These are phyloP conservation scores for Ilex aquifolium DNA, from an alignment of 257 asterid species.

Conservation along the genomic window DNA sequence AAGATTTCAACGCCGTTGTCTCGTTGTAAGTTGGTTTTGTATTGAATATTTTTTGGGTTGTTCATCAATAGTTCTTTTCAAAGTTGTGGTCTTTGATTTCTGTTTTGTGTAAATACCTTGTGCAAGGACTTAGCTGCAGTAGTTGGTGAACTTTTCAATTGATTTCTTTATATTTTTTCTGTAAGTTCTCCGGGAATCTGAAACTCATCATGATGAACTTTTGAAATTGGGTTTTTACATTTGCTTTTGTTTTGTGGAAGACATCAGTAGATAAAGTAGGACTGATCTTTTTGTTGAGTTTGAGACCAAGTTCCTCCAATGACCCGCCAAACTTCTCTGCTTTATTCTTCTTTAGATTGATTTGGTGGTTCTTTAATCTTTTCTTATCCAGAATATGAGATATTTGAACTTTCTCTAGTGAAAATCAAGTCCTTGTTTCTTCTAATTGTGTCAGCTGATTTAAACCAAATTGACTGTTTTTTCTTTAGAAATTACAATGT, in stretches of 20 bases:
- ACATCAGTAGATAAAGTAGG: slow-evolving; percentile 22
- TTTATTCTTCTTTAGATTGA: slow-evolving; percentile 40
- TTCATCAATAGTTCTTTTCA: background rate
- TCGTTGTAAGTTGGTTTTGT: slow-evolving; percentile 31
- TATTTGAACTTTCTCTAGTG: slow-evolving; percentile 24
- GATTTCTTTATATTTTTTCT: slow-evolving; percentile 22
- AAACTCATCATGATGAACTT: slow-evolving; percentile 17
- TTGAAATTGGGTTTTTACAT: slow-evolving; percentile 13
- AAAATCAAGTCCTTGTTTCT: slow-evolving; percentile 2
- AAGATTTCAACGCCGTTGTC: slow-evolving; percentile 76
- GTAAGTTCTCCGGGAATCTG: slow-evolving; percentile 25
- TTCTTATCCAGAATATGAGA: slow-evolving; percentile 2
- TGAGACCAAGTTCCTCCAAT: slow-evolving; percentile 15
- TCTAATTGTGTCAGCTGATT: background rate
- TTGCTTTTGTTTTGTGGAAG: slow-evolving; percentile 53
- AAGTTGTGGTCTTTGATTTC: slow-evolving; percentile 19
- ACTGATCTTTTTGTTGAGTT: slow-evolving; percentile 16
- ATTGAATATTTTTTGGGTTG: background rate
- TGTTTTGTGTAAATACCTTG: background rate
- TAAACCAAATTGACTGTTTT: too few species aligned
- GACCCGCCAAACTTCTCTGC: slow-evolving; percentile 14
- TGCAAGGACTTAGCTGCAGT: too few species aligned
- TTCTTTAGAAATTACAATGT: too few species aligned
- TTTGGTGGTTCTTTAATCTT: slow-evolving; percentile 11
- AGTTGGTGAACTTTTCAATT: background rate